phyloP scores from a whole-genome alignment of 306 rosid species.

The Prunus padus region DNA sequence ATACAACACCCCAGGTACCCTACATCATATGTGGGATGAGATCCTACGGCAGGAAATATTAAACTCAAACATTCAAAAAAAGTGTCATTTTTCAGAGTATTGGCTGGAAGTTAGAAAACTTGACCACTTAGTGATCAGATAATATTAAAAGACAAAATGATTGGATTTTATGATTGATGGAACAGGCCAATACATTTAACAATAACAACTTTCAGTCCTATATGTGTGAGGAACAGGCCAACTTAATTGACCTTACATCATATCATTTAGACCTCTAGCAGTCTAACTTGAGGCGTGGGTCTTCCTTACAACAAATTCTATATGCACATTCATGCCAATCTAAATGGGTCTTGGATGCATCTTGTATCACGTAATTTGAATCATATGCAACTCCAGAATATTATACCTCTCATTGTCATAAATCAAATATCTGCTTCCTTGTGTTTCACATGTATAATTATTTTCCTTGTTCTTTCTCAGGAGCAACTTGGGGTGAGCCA shows the following conservation, averaged over 20 bases:
- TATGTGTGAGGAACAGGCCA: not conserved
- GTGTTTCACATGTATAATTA: not conserved
- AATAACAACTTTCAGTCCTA: not conserved
- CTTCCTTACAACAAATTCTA: not conserved
- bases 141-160: not conserved
- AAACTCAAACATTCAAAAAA: not conserved
- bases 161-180: not conserved
- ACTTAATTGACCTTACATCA: not conserved
- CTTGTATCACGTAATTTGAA: slow-evolving; percentile 1
- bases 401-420: not conserved
- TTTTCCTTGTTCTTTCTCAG: slow-evolving; percentile 33
- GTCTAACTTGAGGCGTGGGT: not conserved
- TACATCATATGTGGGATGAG: not conserved
- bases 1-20: not conserved
- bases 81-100: not conserved
- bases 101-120: not conserved
- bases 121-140: not conserved
- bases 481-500: slow-evolving; percentile 44
- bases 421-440: not conserved
- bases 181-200: too few species aligned
- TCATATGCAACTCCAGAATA: not conserved
- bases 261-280: not conserved
- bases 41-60: not conserved
- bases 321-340: not conserved
- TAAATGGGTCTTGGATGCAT: not conserved